A percentile compares a stretch with the other conserved stretches of the same genome.
phyloP scores from a whole-genome alignment of 2,329 filamentous ascomycete species.

The Niveomyces coronatus region DNA sequence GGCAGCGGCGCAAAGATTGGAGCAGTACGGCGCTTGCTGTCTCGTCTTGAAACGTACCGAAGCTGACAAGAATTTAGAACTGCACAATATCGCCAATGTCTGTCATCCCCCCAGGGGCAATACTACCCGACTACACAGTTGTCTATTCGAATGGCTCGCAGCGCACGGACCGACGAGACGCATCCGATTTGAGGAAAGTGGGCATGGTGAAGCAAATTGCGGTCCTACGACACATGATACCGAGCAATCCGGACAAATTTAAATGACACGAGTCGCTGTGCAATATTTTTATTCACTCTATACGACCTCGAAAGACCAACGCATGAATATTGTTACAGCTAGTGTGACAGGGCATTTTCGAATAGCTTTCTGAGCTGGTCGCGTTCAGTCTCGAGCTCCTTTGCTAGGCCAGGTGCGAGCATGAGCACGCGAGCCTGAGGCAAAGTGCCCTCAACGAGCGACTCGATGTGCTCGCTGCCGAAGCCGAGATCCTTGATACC shows the following conservation, averaged over 20 bases:
- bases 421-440: constrained; percentile 85
- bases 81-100: constrained; percentile 61
- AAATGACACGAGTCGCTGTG: constrained; percentile 12
- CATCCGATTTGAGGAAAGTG: constrained; percentile 52
- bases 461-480: constrained; percentile 61
- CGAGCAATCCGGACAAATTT: constrained; percentile 47
- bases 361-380: constrained; percentile 62
- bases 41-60: background rate
- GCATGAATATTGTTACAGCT: constrained; percentile 6
- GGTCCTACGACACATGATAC: constrained; percentile 55
- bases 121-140: constrained; percentile 57
- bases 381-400: constrained; percentile 58
- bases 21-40: constrained; percentile 36
- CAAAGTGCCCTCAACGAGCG: constrained; percentile 85
- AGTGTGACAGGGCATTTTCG: constrained; percentile 44
- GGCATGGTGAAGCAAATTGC: constrained; percentile 59
- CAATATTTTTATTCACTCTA: background rate
- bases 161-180: constrained; percentile 48
- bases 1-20: constrained; percentile 52
- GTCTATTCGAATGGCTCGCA: constrained; percentile 55
- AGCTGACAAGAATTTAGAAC: constrained; percentile 36
- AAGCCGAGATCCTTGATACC: constrained; percentile 83
- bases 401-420: constrained; percentile 73
- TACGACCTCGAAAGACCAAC: constrained; percentile 1
- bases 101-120: constrained; percentile 44